These are phyloP conservation scores for Yamadazyma songkhlaensis DNA, from an alignment of 1,139 yeast genomes.

Conservation along the genomic window DNA sequence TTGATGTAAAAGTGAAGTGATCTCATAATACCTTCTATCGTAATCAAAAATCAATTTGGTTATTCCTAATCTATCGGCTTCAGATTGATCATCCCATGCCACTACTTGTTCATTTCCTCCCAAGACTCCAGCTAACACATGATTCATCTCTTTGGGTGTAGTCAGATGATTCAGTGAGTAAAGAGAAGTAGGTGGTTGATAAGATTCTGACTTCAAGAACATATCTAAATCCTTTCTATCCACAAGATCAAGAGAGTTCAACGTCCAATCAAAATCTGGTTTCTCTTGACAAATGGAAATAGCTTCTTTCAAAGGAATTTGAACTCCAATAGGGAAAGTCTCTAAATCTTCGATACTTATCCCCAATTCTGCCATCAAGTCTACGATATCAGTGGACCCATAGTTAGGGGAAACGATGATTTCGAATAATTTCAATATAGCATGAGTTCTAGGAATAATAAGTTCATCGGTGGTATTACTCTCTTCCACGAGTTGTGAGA, in stretches of 20 bases:
- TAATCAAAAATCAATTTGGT: constrained; percentile 70
- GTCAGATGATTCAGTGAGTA: constrained; percentile 11
- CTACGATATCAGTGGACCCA: constrained; percentile 53
- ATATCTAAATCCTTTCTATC: constrained; percentile 64
- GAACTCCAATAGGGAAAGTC: constrained; percentile 71
- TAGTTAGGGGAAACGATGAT: constrained; percentile 54
- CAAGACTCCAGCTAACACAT: constrained; percentile 43
- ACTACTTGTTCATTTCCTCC: constrained; percentile 47
- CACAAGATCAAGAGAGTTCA: constrained; percentile 53
- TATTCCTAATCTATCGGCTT: constrained; percentile 63
- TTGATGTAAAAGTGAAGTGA: constrained; percentile 66
- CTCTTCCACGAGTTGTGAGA: constrained; percentile 68
- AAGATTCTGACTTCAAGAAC: constrained; percentile 19
- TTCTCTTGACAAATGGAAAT: constrained; percentile 55
- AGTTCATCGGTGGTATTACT: constrained; percentile 56
- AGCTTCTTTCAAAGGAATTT: constrained; percentile 62
- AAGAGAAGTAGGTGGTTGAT: constrained; percentile 18
- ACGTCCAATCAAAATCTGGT: constrained; percentile 50
- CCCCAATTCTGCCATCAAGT: constrained; percentile 54
- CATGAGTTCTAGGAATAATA: constrained; percentile 64
- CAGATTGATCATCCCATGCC: constrained; percentile 68
- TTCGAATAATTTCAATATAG: constrained; percentile 59
- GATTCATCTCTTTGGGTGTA: constrained; percentile 41
- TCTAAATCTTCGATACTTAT: constrained; percentile 55
- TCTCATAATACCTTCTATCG: constrained; percentile 80